Evolutionary conservation across 495 filamentous ascomycete species (phyloP), one percentile per base, ranked within the genome.

Genomic region (Lindgomyces ingoldianus): DNA sequence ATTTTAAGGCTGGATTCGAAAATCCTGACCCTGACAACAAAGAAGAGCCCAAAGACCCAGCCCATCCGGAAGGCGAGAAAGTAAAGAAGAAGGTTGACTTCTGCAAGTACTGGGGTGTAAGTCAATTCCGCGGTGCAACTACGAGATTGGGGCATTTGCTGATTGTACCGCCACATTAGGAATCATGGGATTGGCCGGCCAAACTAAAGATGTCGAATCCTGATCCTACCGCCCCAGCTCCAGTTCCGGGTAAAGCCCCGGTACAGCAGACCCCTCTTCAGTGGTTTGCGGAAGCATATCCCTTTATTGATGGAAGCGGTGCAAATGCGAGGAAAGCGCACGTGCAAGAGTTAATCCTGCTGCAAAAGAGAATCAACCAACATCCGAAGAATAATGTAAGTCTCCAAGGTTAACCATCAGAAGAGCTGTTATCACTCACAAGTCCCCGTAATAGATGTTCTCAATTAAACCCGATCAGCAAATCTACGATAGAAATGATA

Each of bases 141-240:
- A 57, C 9, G n/a, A 41, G 36, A 41, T 33, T 30, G 50, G 19
- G 16, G 4, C 24, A 53, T 36, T 36, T 29, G 8, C 50, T 53
- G 53, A 57, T 57, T 57, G 1, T 45, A 57, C 55, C 8, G 41
- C 22, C 36, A 22, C 16, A 41, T 36, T 47, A 58, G 55, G 39
- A 26, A 58, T 58, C 55, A 58, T 58, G 55, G 55, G 55, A 58
- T 58, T 58, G 55, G 55, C 53, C 53, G 27, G 30, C 26, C 10
- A 58, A 4, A 6, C 18, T 47, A 12, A n/a, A 11, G n/a, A 48
- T 58, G 12, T 14, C 22, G 26, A 58, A 58, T 48, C 44, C 55
- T 30, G 55, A 58, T 48, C 55, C 55, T 30, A 1, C 21, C 21
- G 24, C 41, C 39, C 55, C 41, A 46, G 39, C 44, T 30, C 24